Conservation (phyloP, 179 eudicot genomes). For the Gypsophila paniculata region DNA sequence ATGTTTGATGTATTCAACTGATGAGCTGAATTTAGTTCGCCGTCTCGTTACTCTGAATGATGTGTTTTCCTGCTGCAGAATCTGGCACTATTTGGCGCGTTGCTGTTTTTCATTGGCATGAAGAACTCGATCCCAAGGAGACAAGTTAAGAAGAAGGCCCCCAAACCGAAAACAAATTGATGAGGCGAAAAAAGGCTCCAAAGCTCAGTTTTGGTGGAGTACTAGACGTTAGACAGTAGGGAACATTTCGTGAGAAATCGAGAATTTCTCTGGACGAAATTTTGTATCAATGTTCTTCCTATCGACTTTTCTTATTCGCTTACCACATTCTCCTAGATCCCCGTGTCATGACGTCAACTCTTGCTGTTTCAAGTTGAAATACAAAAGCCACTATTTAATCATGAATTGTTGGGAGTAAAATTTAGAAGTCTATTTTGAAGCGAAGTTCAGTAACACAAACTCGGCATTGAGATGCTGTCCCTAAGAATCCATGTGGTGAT, state of each 20-base stretch:
- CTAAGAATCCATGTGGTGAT: too few species aligned
- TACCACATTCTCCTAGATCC: slow-evolving; percentile 5
- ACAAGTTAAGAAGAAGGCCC: slow-evolving; percentile 53
- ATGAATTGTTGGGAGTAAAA: neutral
- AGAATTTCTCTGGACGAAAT: neutral
- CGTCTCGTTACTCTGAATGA: neutral
- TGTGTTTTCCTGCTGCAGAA: slow-evolving; percentile 37
- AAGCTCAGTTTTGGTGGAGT: slow-evolving; percentile 6
- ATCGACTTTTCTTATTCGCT: slow-evolving; percentile 1
- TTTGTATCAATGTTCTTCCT: slow-evolving; percentile 15
- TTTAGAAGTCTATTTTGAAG: neutral
- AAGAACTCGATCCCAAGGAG: slow-evolving; percentile 76
- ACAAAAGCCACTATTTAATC: too few species aligned
- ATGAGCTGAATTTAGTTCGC: neutral
- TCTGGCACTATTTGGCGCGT: slow-evolving; percentile 70
- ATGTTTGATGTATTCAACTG: neutral
- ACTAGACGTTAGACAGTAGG: slow-evolving; percentile 15
- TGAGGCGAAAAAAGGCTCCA: neutral
- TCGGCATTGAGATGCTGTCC: too few species aligned
- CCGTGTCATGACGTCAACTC: slow-evolving; percentile 1
- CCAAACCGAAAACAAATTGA: slow-evolving; percentile 60
- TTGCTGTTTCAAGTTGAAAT: slow-evolving; percentile 7
- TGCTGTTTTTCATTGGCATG: slow-evolving; percentile 87
- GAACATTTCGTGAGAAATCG: slow-evolving; percentile 14
- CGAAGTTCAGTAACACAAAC: too few species aligned